phyloP scores from a whole-genome alignment of 139 green algal species.

The Chlorella sorokiniana region DNA sequence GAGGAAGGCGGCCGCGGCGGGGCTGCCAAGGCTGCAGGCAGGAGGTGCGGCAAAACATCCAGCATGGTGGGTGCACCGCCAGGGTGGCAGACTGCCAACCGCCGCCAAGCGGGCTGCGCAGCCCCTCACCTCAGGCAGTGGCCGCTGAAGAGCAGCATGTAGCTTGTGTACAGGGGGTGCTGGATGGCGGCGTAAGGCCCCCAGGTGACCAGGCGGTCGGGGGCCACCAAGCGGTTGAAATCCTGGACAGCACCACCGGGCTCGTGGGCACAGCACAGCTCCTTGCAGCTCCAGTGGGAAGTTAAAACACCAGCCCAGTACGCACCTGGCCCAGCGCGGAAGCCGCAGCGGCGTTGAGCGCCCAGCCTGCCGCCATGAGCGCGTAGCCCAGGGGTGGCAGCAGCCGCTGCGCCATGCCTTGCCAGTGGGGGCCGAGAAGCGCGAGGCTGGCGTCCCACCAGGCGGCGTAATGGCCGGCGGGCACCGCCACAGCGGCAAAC shows the following conservation, averaged over 20 bases:
- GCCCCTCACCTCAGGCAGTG: conserved; percentile 43
- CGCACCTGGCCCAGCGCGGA: conserved; percentile 41
- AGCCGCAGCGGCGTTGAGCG: conserved; percentile 51
- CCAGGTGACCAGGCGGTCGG: conserved; percentile 53
- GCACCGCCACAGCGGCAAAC: conserved; percentile 52
- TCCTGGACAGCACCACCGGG: conserved; percentile 32
- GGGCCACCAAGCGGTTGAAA: conserved; percentile 64
- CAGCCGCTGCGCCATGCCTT: neutral
- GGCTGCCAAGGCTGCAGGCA: conserved; percentile 29
- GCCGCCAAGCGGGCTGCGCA: conserved; percentile 34
- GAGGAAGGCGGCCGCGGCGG: conserved; percentile 6
- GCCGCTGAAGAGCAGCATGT: conserved; percentile 73
- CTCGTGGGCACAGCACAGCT: neutral
- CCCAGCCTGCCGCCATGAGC: conserved; percentile 38
- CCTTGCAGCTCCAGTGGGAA: neutral
- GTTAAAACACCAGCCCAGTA: too few relatives aligned
- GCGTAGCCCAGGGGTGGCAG: conserved; percentile 44
- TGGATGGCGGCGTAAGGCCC: conserved; percentile 64
- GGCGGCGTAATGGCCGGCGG: conserved; percentile 52
- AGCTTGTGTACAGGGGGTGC: conserved; percentile 77
- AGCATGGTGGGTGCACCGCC: too few relatives aligned
- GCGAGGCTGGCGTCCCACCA: conserved; percentile 19
- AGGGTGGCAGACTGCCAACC: too few relatives aligned
- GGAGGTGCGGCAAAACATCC: neutral
- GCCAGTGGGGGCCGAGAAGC: neutral